Percentiles rank a stretch among this genome's conserved stretches.
phyloP scores from a whole-genome alignment of 495 filamentous ascomycete species.

The Amphirosellinia nigrospora region DNA sequence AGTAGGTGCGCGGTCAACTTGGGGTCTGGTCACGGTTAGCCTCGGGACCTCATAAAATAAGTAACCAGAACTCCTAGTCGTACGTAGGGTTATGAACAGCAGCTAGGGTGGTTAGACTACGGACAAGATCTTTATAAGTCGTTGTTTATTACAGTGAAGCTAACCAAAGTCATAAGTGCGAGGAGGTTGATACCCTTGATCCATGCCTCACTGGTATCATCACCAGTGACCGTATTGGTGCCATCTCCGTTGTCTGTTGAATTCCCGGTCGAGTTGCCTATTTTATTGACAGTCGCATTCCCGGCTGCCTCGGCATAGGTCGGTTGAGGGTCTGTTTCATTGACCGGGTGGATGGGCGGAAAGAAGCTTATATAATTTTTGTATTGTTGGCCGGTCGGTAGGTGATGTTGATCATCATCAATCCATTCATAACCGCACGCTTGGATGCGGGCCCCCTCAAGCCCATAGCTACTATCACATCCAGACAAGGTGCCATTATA shows the following conservation, averaged over 20 bases:
- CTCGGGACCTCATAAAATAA: not conserved
- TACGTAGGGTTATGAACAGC: not conserved
- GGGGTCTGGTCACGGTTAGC: slow-evolving; percentile 1
- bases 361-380: slow-evolving; percentile 6
- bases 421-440: slow-evolving; percentile 1
- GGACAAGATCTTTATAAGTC: not conserved
- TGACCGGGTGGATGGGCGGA: not conserved
- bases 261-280: not conserved
- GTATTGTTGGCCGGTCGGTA: slow-evolving; percentile 8
- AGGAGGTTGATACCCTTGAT: not conserved
- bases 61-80: slow-evolving; percentile 4
- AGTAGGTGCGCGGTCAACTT: not conserved
- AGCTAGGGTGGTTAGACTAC: not conserved
- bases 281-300: slow-evolving; percentile 10
- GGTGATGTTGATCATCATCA: not conserved
- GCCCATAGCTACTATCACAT: slow-evolving; percentile 7
- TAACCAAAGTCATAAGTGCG: slow-evolving; percentile 3
- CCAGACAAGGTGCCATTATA: slow-evolving; percentile 9
- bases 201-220: slow-evolving; percentile 9
- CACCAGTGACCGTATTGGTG: not conserved
- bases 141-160: not conserved
- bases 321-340: slow-evolving; percentile 13
- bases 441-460: not conserved
- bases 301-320: slow-evolving; percentile 9
- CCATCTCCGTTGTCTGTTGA: slow-evolving; percentile 10